Base-by-base conservation (phyloP, 371 early-diverging fungal genomes). In the Globomyces sp. region DNA sequence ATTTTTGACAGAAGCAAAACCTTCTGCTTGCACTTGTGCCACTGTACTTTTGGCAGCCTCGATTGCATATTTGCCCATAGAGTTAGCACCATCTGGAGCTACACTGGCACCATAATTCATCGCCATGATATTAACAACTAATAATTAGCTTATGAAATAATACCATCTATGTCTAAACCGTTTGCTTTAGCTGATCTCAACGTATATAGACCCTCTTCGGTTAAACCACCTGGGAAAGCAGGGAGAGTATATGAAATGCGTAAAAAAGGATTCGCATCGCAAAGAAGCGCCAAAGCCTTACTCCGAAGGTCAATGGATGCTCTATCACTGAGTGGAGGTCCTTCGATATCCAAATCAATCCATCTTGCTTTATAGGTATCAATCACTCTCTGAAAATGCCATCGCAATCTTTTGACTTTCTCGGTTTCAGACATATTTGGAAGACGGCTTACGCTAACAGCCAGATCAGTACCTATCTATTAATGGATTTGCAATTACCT, bases 271-370 rank as follows among this genome's bases (percentile, higher is more conserved):
- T 71, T 68, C n/a, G 64, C 58, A 48, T 52, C 45, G 51, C 64
- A 44, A 9, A 71, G 9, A 2, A 6, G 48, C 2, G 47, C 66
- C 37, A 71, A 46, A 11, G 69, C 72, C 46, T 63, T 9, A 46
- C 52, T 58, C 4, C 72, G n/a, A 3, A 13, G n/a, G 36, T 65
- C 57, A 11, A 58, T 59, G 37, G 49, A 40, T 2, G 50, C 58
- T 41, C 36, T 65, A 58, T 71, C 55, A 4, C 24, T 24, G 52
- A 68, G 34, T 2, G 48, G 42, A 8, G 4, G n/a, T 43, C 68
- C 71, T 57, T 71, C 68, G 49, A 71, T 65, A 49, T 68, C 71
- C n/a, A 64, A 67, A 49, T 71, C 71, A 13, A 64, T 50, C 55
- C 58, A 71, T 1, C 68, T 63, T 10, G 57, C 55, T 41, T 59